Evolutionary conservation across 2,329 filamentous ascomycete species (phyloP).

Genomic region (Dactylella cylindrospora): DNA sequence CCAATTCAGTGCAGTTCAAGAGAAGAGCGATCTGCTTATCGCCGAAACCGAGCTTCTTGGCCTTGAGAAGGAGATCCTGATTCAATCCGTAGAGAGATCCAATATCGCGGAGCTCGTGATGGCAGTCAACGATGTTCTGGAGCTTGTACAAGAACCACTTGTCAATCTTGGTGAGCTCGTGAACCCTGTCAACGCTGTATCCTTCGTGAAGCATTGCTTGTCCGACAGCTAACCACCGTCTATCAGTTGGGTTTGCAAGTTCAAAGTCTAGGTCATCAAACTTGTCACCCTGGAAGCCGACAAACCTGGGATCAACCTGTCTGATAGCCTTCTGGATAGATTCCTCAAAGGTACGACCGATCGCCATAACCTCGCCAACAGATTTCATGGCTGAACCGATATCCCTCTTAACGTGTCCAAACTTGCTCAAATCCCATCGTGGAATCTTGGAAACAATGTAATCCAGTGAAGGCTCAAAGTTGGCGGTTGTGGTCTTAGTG

Average conservation of each 20-base stretch:
- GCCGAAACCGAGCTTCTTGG: constrained; percentile 97
- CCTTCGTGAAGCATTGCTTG: constrained; percentile 97
- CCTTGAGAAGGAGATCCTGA: constrained; percentile 82
- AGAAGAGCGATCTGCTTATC: constrained; percentile 90
- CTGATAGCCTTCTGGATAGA: constrained; percentile 98
- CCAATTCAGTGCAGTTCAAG: constrained; percentile 81
- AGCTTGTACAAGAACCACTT: constrained; percentile 99
- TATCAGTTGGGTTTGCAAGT: constrained; percentile 89
- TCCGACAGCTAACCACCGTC: constrained; percentile 94
- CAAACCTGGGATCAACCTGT: constrained; percentile 87
- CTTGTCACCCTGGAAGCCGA: constrained; percentile 92
- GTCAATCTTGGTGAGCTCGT: constrained; percentile 96
- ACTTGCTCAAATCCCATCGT: constrained; percentile 97
- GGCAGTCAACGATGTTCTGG: constrained; percentile 92
- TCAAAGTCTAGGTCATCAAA: constrained; percentile 91
- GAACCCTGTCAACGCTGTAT: constrained; percentile 87
- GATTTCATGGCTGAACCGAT: constrained; percentile 99
- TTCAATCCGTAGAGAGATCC: constrained; percentile 81
- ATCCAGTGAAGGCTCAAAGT: constrained; percentile 96
- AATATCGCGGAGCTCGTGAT: constrained; percentile 77
- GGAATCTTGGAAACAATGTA: constrained; percentile 99
- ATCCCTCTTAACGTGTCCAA: constrained; percentile 96
- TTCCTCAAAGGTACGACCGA: constrained; percentile 96
- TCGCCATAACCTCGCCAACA: constrained; percentile 98
- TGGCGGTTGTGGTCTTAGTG: constrained; percentile 96